Evolutionary conservation across 2,329 filamentous ascomycete species (phyloP).

Genomic region (Paraphaeosphaeria minitans): DNA sequence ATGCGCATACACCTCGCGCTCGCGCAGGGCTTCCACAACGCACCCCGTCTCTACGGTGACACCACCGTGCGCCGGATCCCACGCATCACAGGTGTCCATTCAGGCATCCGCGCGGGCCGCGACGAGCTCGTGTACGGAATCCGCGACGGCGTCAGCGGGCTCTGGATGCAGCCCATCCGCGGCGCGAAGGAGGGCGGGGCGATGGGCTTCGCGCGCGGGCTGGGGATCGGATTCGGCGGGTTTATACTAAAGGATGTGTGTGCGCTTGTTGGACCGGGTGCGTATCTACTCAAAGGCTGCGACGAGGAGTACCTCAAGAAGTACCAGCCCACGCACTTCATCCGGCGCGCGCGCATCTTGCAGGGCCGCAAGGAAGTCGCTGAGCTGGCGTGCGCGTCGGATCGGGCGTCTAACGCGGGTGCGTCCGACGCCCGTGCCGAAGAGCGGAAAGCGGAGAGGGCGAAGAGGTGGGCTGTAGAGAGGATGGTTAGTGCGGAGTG

Average conservation of each 20-base stretch:
- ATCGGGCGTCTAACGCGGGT: conserved; percentile 10
- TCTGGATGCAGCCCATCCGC: conserved; percentile 64
- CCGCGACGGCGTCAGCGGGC: conserved; percentile 68
- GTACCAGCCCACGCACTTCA: conserved; percentile 58
- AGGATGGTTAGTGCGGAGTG: conserved; percentile 28
- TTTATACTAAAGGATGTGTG: conserved; percentile 69
- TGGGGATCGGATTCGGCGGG: conserved; percentile 67
- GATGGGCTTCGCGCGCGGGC: conserved; percentile 58
- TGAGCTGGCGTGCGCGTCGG: conserved; percentile 26
- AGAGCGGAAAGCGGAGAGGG: conserved; percentile 9
- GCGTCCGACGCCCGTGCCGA: conserved; percentile 7
- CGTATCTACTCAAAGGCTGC: conserved; percentile 68
- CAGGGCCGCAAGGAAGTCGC: conserved; percentile 55
- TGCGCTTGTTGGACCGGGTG: conserved; percentile 64
- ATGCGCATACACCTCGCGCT: conserved; percentile 66
- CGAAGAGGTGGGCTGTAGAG: conserved; percentile 40
- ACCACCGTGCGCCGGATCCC: conserved; percentile 68
- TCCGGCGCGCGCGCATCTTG: conserved; percentile 63
- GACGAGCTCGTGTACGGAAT: conserved; percentile 67
- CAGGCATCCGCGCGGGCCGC: conserved; percentile 64
- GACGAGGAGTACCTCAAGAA: conserved; percentile 63
- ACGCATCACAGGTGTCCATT: conserved; percentile 68
- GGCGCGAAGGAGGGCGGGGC: conserved; percentile 62
- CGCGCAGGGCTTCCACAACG: conserved; percentile 73
- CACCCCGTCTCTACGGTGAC: conserved; percentile 71